Evolutionary conservation across 1,284 basidiomycete genomes (phyloP), one percentile per base, ranked within the genome.

Genomic region (Boletus semigastroideus): DNA sequence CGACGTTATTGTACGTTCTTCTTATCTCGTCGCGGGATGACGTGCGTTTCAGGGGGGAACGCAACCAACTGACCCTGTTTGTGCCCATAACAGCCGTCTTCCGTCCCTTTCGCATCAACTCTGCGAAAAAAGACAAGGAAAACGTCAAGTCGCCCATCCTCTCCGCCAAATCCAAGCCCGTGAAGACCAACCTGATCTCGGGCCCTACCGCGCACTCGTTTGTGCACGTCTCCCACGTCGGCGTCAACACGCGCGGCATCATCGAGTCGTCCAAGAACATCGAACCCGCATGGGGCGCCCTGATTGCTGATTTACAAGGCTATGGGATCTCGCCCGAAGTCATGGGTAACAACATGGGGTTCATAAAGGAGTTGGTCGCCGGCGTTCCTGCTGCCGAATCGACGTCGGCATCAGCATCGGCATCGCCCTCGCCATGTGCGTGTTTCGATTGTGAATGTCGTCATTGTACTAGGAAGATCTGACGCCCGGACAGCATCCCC

Each of bases 171-270:
- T 13, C 46, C 43, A 65, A 60, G 77, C 69, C 83, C 74, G 42
- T 80, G 54, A 72, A 74, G 41, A 63, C 76, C 48, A 78, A 81
- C 16, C 77, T 86, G 73, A 92, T 95, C 58, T 90, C 90, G 9
- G 75, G 79, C 2, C 92, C 94, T 1, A 75, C 79, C 1, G 78
- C 80, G 3, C 78, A 83, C 46, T 84, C 87, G n/a, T 96, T 95
- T 75, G 81, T 86, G 60, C 94, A 95, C 64, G 80, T 94, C 42
- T 84, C 87, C 7, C 94, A 96, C 69, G 87, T 96, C 72, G 92
- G 93, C 11, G 82, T 90, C 61, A 83, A 86, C 59, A 73, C 77
- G 28, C 78, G 85, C 46, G 83, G 83, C 4, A 67, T 68, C 46
- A 83, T 91, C 46, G 91, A 92, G 72, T 81, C 83, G 12, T 84